Evolutionary conservation across 345 rosid species (phyloP).

Genomic region (Brassica nigra): DNA sequence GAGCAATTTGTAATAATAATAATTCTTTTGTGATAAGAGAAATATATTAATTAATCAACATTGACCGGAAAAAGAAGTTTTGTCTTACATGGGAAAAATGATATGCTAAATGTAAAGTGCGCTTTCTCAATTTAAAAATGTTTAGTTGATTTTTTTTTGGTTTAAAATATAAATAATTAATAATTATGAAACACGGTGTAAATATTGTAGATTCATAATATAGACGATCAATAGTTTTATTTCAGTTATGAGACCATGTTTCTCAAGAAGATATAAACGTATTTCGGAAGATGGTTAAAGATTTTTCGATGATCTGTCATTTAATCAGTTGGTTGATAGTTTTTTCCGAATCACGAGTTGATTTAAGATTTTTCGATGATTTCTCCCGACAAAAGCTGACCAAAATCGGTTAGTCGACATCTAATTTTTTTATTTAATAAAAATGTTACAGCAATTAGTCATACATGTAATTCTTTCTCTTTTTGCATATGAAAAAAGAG

Average conservation of each 20-base stretch:
- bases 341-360: conserved; percentile 1
- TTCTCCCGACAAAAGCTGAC: conserved; percentile 24
- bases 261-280: conserved; percentile 2
- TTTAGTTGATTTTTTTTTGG: neutral
- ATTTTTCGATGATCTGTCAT: neutral
- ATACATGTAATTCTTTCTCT: neutral
- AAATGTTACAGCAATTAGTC: neutral
- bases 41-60: neutral
- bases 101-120: neutral
- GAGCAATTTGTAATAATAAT: neutral
- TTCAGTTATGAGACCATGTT: neutral
- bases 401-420: conserved; percentile 24
- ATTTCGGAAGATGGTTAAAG: neutral
- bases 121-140: neutral
- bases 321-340: neutral
- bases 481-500: neutral
- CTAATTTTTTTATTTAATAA: neutral
- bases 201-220: neutral
- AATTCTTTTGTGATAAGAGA: neutral
- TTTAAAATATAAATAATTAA: neutral
- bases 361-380: neutral
- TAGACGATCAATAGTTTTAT: neutral
- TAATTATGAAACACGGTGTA: neutral
- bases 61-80: neutral
- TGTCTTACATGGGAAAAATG: neutral